Base-by-base conservation (phyloP, 1,284 basidiomycete species). In the Microbotryum lychnidis-dioicae region DNA sequence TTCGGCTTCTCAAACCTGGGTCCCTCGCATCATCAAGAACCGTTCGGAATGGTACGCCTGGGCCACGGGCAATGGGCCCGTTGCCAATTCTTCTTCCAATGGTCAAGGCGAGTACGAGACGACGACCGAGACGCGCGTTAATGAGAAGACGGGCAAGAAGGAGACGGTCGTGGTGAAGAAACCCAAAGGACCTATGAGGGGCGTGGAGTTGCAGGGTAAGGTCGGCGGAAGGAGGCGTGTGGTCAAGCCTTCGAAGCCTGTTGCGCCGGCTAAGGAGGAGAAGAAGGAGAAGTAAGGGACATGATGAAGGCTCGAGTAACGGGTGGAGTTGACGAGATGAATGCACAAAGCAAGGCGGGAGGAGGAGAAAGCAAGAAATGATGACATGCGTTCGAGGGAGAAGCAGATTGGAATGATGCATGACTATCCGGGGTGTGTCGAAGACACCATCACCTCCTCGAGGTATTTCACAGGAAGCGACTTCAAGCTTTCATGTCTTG, bases 211-310 rank as follows among this genome's bases (percentile, higher is more conserved):
- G 2, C 31, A 56, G 49, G 64, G 64, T 20, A 68, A 68, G 53
- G 56, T 68, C 14, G 67, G 67, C 1, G 67, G 67, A 6, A 37
- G 67, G 46, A 60, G 67, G 49, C 47, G 67, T n/a, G 53, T 33
- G 21, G 58, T 46, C 10, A 44, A 47, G 48, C 56, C 51, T 37
- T 45, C 25, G n/a, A 45, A 25, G 14, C 54, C 54, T 56, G 33
- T 20, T 23, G 27, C 54, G 18, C n/a, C 33, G 18, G 44, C 44
- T 27, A 56, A 56, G 25, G 29, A 56, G 45, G 54, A 27, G 16
- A 25, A 55, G 33, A 56, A 56, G 45, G 54, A 56, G n/a, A 56
- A 56, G 54, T 55, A 42, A 42, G 37, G 16, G 4, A 18, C 16
- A 18, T 3, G 37, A 18, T 16, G 37, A 42, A 42, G 37, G 7